Conservation (phyloP, 371 early-diverging fungal genomes). For the Smittium mucronatum region DNA sequence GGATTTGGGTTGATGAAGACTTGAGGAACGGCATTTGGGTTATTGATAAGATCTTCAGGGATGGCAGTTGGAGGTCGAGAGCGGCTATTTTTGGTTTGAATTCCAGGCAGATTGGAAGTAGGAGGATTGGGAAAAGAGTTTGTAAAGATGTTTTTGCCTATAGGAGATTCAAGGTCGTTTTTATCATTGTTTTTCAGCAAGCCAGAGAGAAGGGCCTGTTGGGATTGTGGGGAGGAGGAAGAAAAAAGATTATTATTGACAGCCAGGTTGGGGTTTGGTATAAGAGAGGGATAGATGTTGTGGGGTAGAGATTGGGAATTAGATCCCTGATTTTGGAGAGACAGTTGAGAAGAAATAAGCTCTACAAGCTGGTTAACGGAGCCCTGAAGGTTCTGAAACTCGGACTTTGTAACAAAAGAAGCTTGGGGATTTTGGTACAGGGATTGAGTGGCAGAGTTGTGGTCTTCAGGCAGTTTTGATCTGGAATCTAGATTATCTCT, state of each 20-base stretch:
- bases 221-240: neutral
- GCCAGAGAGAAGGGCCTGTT: neutral
- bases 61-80: neutral
- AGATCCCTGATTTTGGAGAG: neutral
- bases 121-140: neutral
- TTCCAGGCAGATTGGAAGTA: neutral
- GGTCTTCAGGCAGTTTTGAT: neutral
- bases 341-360: slow-evolving; percentile 7
- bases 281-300: neutral
- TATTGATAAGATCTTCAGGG: neutral
- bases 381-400: slow-evolving; percentile 4
- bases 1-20: neutral
- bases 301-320: too few relatives aligned
- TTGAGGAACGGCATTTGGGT: neutral
- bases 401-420: slow-evolving; percentile 2
- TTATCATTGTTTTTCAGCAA: neutral
- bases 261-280: neutral
- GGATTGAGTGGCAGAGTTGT: neutral
- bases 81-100: slow-evolving; percentile 3
- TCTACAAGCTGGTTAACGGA: slow-evolving; percentile 12
- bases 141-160: neutral
- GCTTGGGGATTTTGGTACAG: neutral
- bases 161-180: neutral
- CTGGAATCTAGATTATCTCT: neutral
- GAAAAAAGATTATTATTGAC: neutral